phyloP scores from a whole-genome alignment of 2,329 filamentous ascomycete species.

The Chalaropsis ovoidea region DNA sequence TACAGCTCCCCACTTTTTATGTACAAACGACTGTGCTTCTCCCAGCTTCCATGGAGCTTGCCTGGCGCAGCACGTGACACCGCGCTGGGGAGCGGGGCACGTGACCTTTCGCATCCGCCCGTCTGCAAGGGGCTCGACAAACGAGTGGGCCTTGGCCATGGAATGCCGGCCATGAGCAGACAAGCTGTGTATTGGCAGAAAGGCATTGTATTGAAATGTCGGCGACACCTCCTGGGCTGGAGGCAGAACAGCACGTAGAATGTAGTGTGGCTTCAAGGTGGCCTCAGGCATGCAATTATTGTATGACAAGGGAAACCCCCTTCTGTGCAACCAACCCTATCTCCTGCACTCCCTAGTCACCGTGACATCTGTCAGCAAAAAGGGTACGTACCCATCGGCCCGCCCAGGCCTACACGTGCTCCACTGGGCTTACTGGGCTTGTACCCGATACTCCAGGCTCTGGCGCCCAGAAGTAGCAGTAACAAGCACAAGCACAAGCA shows the following conservation, averaged over 20 bases:
- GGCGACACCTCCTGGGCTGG: no score
- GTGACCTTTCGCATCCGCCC: not conserved
- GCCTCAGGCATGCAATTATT: slow-evolving; percentile 3
- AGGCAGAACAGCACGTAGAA: no score
- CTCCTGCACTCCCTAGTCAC: no score
- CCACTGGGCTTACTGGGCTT: not conserved
- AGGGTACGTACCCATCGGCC: slow-evolving; percentile 1
- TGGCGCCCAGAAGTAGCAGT: not conserved
- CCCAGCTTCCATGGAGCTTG: not conserved
- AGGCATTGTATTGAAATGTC: not conserved
- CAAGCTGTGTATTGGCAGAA: not conserved
- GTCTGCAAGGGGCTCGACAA: not conserved
- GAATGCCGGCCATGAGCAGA: not conserved
- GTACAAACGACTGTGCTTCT: not conserved
- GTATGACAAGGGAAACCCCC: not conserved
- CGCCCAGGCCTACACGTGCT: not conserved
- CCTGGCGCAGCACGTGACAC: slow-evolving; percentile 1
- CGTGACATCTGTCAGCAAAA: no score
- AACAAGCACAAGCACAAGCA: not conserved
- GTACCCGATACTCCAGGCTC: not conserved
- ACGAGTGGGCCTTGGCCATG: not conserved
- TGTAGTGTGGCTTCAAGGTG: slow-evolving; percentile 9
- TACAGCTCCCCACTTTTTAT: not conserved
- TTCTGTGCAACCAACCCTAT: no score
- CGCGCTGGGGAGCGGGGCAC: slow-evolving; percentile 1